Conservation (phyloP, 129 eudicot species). For the Saposhnikovia divaricata region DNA sequence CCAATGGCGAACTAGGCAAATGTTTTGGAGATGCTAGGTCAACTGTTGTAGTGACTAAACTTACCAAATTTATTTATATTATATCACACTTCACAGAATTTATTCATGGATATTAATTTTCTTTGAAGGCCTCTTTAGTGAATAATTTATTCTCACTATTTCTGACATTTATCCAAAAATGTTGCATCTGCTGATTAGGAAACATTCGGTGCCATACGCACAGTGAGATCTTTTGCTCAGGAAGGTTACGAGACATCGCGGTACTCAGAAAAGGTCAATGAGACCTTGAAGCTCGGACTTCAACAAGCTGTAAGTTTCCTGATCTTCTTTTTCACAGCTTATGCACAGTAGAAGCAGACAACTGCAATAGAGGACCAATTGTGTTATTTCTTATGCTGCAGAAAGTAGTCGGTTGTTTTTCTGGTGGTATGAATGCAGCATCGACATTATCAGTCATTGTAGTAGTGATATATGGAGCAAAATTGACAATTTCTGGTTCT, state of each 20-base stretch:
- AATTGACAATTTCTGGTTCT: constrained; percentile 61
- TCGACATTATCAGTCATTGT: constrained; percentile 78
- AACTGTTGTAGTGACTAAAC: neutral
- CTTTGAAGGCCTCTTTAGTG: neutral
- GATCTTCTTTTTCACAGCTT: neutral
- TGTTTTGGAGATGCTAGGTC: neutral
- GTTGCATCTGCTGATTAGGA: constrained; percentile 38
- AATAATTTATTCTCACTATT: neutral
- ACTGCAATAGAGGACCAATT: neutral
- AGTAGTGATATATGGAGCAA: constrained; percentile 87
- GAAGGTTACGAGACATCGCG: constrained; percentile 55
- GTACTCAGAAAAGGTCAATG: constrained; percentile 76
- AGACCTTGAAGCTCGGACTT: constrained; percentile 82
- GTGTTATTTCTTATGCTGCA: constrained; percentile 22
- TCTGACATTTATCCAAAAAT: neutral
- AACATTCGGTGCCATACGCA: constrained; percentile 85
- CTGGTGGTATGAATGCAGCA: constrained; percentile 86
- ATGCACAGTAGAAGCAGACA: neutral
- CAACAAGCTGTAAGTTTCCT: constrained; percentile 71
- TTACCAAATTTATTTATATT: neutral
- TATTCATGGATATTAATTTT: neutral
- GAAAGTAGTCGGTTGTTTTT: constrained; percentile 79
- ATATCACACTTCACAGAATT: neutral
- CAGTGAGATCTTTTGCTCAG: constrained; percentile 91
- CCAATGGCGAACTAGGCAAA: neutral